Base-by-base conservation (phyloP, 2,329 filamentous ascomycete genomes). In the Colletotrichum sp. region DNA sequence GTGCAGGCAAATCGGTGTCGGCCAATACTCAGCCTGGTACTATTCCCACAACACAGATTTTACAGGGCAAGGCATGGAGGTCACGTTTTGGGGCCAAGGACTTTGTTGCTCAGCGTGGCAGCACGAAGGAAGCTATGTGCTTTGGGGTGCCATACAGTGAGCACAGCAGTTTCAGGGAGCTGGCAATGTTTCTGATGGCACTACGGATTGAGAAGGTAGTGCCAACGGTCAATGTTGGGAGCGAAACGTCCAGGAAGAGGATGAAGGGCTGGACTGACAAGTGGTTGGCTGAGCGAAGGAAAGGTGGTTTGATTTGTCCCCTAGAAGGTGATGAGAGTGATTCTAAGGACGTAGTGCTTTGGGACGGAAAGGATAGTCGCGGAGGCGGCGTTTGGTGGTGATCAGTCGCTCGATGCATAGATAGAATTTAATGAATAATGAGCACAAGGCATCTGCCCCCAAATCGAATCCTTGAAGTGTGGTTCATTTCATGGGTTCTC, bases 91-190 rank as follows among this genome's bases (percentile, higher is more conserved):
- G 88, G 1, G 91, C 92, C 80, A 86, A 88, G 9, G 94, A 98
- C 75, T 90, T 99, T 55, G 88, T 92, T 1, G 93, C 95, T 0
- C 95, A 98, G 85, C 90, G 95, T 6, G 97, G 97, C 5, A 96
- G 94, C 84, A 96, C 94, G 5, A 90, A 90, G 64, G 93, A 96
- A 79, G 94, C 94, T 48, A 93, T 94, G 83, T 98, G 96, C 83
- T 98, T 98, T 79, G 96, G 95, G 1, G 97, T 98, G 3, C 97
- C 97, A 3, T 99, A 99, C 83, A 96, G 94, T 68, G 97, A 99
- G 86, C 97, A 99, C 83, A 97, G 94, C 83, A 98, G 95, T 77
- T 99, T 99, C 82, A 90, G 96, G 55, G 97, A 99, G 87, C 85
- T 99, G 82, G 96, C 95, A 1, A 93, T 98, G 90, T 99, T 99